Conservation (phyloP, 2,329 filamentous ascomycete species). For the Fusarium siculi region DNA sequence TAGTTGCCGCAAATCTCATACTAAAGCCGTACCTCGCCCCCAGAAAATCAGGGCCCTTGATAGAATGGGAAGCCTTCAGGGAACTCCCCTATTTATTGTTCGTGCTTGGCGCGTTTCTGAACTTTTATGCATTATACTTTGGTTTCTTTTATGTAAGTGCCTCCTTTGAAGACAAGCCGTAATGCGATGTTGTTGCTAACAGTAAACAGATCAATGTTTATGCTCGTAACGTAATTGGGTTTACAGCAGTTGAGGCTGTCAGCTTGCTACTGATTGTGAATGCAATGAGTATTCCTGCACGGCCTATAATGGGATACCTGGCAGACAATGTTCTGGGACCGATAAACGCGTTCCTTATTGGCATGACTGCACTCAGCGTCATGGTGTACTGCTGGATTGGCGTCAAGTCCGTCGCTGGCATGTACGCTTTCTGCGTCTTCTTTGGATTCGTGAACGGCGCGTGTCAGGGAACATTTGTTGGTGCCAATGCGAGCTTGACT, state of each 20-base stretch:
- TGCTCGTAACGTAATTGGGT: slow-evolving; percentile 49
- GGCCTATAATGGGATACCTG: slow-evolving; percentile 67
- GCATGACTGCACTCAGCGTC: slow-evolving; percentile 44
- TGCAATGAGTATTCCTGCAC: slow-evolving; percentile 67
- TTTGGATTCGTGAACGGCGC: slow-evolving; percentile 45
- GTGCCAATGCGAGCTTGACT: slow-evolving; percentile 54
- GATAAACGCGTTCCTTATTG: slow-evolving; percentile 55
- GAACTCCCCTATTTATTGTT: slow-evolving; percentile 66
- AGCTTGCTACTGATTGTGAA: slow-evolving; percentile 73
- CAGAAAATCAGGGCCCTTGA: slow-evolving; percentile 59
- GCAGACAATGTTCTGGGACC: slow-evolving; percentile 65
- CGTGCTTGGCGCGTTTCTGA: slow-evolving; percentile 60
- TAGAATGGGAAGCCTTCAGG: slow-evolving; percentile 67
- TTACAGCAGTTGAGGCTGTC: slow-evolving; percentile 62
- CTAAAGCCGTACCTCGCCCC: slow-evolving; percentile 60
- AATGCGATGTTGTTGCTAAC: slow-evolving; percentile 4
- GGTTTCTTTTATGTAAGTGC: slow-evolving; percentile 57
- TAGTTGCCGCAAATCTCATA: slow-evolving; percentile 52
- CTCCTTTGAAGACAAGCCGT: slow-evolving; percentile 44
- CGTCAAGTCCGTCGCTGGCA: slow-evolving; percentile 39
- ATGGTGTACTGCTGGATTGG: slow-evolving; percentile 48
- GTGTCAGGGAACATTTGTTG: slow-evolving; percentile 48
- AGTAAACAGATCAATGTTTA: slow-evolving; percentile 55
- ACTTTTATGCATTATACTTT: slow-evolving; percentile 54
- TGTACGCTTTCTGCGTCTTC: slow-evolving; percentile 47